Evolutionary conservation across 140 eudicot genomes (phyloP).

Genomic region (Ambrosia hybrid): DNA sequence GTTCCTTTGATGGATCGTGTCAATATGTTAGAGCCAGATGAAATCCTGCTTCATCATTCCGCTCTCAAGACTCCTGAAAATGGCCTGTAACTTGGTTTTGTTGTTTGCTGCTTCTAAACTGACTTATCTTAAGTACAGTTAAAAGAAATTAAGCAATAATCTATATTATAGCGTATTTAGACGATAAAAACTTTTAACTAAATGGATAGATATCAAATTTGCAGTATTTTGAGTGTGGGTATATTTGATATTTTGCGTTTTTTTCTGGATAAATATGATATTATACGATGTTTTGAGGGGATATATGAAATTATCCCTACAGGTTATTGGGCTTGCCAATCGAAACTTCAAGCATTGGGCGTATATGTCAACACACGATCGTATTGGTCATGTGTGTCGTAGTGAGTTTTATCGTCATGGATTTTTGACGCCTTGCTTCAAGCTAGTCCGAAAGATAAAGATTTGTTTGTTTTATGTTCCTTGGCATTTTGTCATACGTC

Average conservation of each 20-base stretch:
- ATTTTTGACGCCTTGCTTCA: not conserved
- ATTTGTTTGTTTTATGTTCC: not conserved
- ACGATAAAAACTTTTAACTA: too few species aligned
- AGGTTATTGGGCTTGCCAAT: not conserved
- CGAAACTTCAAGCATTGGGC: not conserved
- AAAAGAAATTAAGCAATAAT: not conserved
- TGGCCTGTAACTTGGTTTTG: conserved; percentile 13
- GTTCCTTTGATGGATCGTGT: conserved; percentile 30
- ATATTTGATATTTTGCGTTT: too few species aligned
- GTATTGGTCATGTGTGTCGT: not conserved
- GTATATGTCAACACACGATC: not conserved
- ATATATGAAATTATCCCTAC: not conserved
- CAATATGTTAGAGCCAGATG: conserved; percentile 24
- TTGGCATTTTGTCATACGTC: not conserved
- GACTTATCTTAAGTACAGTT: not conserved
- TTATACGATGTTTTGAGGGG: not conserved
- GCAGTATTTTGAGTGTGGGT: not conserved
- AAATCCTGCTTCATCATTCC: conserved; percentile 27
- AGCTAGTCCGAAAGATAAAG: not conserved
- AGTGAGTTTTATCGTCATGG: not conserved
- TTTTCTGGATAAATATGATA: not conserved
- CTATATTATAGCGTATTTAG: too few species aligned
- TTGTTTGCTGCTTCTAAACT: not conserved
- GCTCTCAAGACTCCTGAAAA: conserved; percentile 14
- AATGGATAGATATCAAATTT: too few species aligned